Percentiles rank a stretch among this genome's conserved stretches.
phyloP scores from a whole-genome alignment of 1,284 basidiomycete species.

The Puccinia horiana region DNA sequence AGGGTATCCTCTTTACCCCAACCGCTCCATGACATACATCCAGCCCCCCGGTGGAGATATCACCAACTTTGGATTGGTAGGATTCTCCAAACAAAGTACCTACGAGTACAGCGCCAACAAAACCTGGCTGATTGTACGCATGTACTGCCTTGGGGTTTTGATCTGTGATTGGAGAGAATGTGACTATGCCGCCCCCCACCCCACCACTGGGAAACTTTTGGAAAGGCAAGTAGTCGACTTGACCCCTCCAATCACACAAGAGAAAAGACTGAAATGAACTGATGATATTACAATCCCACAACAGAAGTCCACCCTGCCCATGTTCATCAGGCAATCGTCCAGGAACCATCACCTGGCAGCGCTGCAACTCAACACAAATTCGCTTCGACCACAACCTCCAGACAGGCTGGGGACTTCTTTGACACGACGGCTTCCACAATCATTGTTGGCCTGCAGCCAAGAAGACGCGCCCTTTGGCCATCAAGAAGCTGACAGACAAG shows the following conservation, averaged over 20 bases:
- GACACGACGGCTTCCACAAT: not conserved
- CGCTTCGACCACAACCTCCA: not conserved
- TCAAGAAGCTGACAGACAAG: not conserved
- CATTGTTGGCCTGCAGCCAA: not conserved
- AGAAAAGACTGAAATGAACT: too few relatives aligned
- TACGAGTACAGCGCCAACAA: not conserved
- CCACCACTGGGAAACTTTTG: too few relatives aligned
- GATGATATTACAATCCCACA: too few relatives aligned
- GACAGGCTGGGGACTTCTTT: too few relatives aligned
- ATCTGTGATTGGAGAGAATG: not conserved
- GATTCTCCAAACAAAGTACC: not conserved
- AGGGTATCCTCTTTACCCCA: not conserved
- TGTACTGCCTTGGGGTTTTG: not conserved
- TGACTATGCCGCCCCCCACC: not conserved
- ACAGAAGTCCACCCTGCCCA: too few relatives aligned
- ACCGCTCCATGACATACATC: not conserved
- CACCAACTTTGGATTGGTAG: not conserved
- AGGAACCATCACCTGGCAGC: not conserved
- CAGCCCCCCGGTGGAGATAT: not conserved
- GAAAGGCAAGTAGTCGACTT: too few relatives aligned
- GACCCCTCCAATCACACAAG: too few relatives aligned
- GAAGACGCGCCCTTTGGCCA: not conserved
- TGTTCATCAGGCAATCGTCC: not conserved
- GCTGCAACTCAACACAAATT: not conserved
- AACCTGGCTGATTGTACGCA: not conserved